phyloP scores from a whole-genome alignment of 2,329 filamentous ascomycete genomes.

The Exophiala calicioides region DNA sequence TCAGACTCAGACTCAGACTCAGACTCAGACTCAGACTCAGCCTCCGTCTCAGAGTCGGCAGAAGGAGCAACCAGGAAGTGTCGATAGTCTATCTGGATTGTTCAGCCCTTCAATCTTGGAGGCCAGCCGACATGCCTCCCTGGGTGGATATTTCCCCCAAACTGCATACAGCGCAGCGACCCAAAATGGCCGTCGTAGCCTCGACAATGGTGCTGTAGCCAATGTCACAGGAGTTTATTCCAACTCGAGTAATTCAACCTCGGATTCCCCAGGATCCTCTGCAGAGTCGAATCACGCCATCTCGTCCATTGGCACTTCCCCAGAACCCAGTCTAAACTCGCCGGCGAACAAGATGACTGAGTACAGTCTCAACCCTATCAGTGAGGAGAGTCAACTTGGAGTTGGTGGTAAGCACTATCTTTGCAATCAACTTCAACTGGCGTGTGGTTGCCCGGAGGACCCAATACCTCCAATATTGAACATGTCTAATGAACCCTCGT shows the following conservation, averaged over 20 bases:
- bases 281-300: conserved; percentile 48
- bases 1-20: too few relatives aligned
- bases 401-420: conserved; percentile 46
- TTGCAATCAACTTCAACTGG: conserved; percentile 47
- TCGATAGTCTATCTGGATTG: conserved; percentile 55
- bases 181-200: conserved; percentile 39
- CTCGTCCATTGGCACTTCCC: conserved; percentile 54
- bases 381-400: conserved; percentile 30
- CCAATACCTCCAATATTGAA: conserved; percentile 35
- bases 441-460: conserved; percentile 44
- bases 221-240: conserved; percentile 33
- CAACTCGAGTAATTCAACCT: conserved; percentile 41
- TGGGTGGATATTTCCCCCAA: conserved; percentile 45
- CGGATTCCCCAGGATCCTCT: conserved; percentile 51
- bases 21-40: too few relatives aligned
- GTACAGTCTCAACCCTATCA: conserved; percentile 35
- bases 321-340: conserved; percentile 48
- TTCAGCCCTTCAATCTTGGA: conserved; percentile 61
- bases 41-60: conserved; percentile 16
- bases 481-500: conserved; percentile 24
- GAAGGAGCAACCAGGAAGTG: conserved; percentile 21
- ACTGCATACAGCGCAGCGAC: conserved; percentile 28
- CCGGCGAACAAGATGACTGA: conserved; percentile 43
- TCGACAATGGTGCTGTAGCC: conserved; percentile 19
- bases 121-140: conserved; percentile 45